Evolutionary conservation across 208 protist species (phyloP).

Genomic region (Leishmania amazonensis): DNA sequence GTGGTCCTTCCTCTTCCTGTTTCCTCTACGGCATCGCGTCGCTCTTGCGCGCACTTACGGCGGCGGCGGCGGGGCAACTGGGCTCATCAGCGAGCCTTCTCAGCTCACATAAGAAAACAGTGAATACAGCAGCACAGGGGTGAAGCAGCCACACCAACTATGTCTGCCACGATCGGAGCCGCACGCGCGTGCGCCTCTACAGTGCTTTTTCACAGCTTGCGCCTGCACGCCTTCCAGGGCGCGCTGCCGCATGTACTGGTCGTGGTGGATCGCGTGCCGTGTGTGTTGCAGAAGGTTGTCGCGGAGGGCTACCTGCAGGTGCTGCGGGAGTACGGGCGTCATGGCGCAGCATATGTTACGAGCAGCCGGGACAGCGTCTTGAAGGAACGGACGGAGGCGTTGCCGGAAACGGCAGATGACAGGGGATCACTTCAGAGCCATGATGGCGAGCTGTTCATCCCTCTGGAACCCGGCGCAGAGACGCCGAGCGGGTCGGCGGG

Average conservation of each 20-base stretch:
- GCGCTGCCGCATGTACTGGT: conserved; percentile 81
- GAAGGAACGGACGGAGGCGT: neutral
- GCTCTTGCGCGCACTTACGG: neutral
- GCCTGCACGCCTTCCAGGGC: conserved; percentile 62
- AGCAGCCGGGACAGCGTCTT: conserved; percentile 8
- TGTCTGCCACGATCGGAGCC: conserved; percentile 50
- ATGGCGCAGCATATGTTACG: conserved; percentile 14
- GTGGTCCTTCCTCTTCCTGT: neutral
- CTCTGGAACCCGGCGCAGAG: conserved; percentile 28
- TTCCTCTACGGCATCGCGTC: neutral
- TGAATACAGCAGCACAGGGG: neutral
- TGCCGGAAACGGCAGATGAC: neutral
- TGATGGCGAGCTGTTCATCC: conserved; percentile 39
- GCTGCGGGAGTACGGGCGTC: conserved; percentile 54
- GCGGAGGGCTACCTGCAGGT: conserved; percentile 80
- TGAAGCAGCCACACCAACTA: neutral
- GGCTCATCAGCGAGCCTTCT: neutral
- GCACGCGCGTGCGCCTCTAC: conserved; percentile 65
- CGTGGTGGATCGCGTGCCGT: conserved; percentile 69
- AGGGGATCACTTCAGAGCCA: neutral
- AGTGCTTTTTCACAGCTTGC: conserved; percentile 77
- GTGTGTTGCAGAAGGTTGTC: conserved; percentile 68
- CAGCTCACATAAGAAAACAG: neutral
- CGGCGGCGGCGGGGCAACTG: neutral
- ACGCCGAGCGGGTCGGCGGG: conserved; percentile 55